Evolutionary conservation across 2,329 filamentous ascomycete species (phyloP).

Genomic region (Penicillium thymicola): DNA sequence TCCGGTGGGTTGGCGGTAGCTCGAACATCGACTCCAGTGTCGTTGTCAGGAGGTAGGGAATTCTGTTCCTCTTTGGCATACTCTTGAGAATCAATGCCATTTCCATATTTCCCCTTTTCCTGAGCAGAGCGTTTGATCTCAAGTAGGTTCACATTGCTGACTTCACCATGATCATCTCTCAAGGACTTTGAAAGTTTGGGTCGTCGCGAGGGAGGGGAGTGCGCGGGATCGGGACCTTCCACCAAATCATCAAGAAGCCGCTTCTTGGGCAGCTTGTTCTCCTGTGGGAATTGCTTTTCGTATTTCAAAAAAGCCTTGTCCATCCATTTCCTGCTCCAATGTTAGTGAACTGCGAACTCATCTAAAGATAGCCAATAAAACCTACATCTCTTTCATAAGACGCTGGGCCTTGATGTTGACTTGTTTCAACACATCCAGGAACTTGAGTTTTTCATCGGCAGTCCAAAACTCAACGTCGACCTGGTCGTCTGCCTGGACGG

Average conservation of each 20-base stretch:
- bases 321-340: slow-evolving; percentile 31
- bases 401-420: slow-evolving; percentile 10
- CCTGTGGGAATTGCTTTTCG: slow-evolving; percentile 6
- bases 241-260: slow-evolving; percentile 6
- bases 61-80: slow-evolving; percentile 1
- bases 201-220: slow-evolving; percentile 21
- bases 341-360: slow-evolving; percentile 6
- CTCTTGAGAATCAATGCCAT: background rate
- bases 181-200: slow-evolving; percentile 32
- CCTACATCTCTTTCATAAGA: slow-evolving; percentile 26
- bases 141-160: background rate
- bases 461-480: slow-evolving; percentile 32
- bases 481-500: slow-evolving; percentile 11
- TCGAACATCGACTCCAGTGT: slow-evolving; percentile 22
- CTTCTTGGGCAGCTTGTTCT: slow-evolving; percentile 16
- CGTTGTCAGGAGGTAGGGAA: slow-evolving; percentile 5
- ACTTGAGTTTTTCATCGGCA: slow-evolving; percentile 17
- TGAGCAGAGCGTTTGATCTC: background rate
- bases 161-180: slow-evolving; percentile 21
- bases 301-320: slow-evolving; percentile 29
- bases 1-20: background rate
- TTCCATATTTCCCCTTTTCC: background rate
- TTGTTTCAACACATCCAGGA: slow-evolving; percentile 18
- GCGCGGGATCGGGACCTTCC: slow-evolving; percentile 7
- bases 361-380: background rate